A percentile compares a stretch with the other conserved stretches of the same genome.
Evolutionary conservation across 2,329 filamentous ascomycete genomes (phyloP).

Genomic region (Dactylellina cionopaga): DNA sequence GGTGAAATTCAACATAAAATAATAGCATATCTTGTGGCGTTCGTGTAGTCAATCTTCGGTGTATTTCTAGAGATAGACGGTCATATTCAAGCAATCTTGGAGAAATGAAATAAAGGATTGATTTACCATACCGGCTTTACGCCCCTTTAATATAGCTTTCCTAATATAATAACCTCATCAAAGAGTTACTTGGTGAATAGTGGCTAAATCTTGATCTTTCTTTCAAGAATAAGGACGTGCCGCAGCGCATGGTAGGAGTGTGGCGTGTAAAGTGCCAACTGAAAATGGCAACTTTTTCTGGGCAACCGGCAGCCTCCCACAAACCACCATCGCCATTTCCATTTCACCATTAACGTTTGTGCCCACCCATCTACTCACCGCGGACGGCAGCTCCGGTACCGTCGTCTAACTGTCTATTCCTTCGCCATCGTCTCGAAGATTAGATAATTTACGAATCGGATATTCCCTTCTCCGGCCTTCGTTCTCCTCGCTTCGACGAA

Average conservation of each 20-base stretch:
- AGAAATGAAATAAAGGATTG: no score
- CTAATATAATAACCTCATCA: no score
- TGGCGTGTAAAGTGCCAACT: constrained; percentile 13
- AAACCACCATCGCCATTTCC: constrained; percentile 18
- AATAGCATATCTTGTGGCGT: constrained; percentile 30
- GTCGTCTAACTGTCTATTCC: not conserved
- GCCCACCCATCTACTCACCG: not conserved
- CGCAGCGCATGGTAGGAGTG: no score
- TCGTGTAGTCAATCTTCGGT: not conserved
- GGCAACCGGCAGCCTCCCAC: constrained; percentile 9
- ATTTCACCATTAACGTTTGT: not conserved
- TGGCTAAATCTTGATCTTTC: no score
- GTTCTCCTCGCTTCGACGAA: constrained; percentile 46
- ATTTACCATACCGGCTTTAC: no score
- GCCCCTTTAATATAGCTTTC: no score
- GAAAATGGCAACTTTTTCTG: constrained; percentile 35
- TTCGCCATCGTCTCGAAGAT: not conserved
- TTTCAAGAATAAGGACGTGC: no score
- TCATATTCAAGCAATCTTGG: no score
- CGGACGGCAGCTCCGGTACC: constrained; percentile 21
- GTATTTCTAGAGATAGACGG: not conserved
- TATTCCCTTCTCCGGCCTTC: constrained; percentile 13
- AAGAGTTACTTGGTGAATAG: no score
- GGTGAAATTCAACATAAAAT: constrained; percentile 67
- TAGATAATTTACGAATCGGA: constrained; percentile 11